Evolutionary conservation across 2,329 filamentous ascomycete species (phyloP).

Genomic region (Fusarium sp.): DNA sequence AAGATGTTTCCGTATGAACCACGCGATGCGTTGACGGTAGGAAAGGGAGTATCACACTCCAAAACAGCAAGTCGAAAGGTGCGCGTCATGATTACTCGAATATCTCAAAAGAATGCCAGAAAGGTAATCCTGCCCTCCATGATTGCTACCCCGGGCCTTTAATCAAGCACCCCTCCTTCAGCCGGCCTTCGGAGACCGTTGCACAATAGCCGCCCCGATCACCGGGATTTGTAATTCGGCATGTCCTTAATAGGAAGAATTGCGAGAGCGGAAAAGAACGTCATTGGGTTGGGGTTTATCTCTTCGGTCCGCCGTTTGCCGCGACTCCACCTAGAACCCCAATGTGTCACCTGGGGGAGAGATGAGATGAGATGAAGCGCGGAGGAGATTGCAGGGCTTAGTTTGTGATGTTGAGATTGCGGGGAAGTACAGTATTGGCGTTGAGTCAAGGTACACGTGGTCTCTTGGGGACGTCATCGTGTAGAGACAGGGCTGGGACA

Average conservation of each 20-base stretch:
- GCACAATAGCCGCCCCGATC: background rate
- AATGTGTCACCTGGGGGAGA: background rate
- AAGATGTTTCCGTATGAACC: slow-evolving; percentile 51
- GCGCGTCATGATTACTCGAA: slow-evolving; percentile 34
- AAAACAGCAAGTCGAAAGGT: slow-evolving; percentile 46
- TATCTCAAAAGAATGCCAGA: background rate
- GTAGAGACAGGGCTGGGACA: background rate
- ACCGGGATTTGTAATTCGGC: slow-evolving; percentile 2
- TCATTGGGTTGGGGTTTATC: slow-evolving; percentile 33
- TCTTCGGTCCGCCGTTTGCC: slow-evolving; percentile 43
- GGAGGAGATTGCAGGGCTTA: background rate
- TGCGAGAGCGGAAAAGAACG: slow-evolving; percentile 35
- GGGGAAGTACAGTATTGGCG: background rate
- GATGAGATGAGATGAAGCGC: background rate
- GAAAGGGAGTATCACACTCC: slow-evolving; percentile 50
- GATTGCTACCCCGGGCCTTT: background rate
- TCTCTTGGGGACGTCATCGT: background rate
- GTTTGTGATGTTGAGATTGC: background rate
- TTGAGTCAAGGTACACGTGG: background rate
- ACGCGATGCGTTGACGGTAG: slow-evolving; percentile 40
- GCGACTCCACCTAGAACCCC: slow-evolving; percentile 37
- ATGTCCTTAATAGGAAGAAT: slow-evolving; percentile 21
- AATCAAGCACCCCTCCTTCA: slow-evolving; percentile 5
- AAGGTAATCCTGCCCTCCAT: background rate
- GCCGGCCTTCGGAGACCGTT: background rate